Evolutionary conservation across 306 rosid species (phyloP), one percentile per base, ranked within the genome.

Genomic region (Luffa aegyptiaca): DNA sequence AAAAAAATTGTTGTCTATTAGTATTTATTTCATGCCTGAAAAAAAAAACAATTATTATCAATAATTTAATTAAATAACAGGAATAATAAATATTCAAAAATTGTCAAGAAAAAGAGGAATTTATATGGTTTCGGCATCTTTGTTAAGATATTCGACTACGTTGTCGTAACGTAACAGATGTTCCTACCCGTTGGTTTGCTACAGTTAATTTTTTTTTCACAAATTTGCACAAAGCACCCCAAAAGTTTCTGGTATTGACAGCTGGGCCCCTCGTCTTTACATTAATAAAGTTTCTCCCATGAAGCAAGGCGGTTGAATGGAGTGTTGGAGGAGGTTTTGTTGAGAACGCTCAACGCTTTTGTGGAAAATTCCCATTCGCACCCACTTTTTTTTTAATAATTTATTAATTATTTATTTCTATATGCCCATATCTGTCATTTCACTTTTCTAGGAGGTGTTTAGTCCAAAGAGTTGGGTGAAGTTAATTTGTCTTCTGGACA

Each of bases 151-250:
- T 48, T 26, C 77, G 14, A 46, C 21, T 49, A 33, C 9, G 45
- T 73, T 73, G 78, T 48, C 78, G 78, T 73, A 49, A 73, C 78
- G 61, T 49, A 31, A 73, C 44, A 31, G 59, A 49, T 49, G 61
- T 73, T 73, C 26, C 78, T 13, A 21, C 58, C 21, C 21, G 26
- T 73, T 73, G 21, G 20, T 72, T 73, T 49, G 78, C 14, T 49
- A 7, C 13, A 3, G 42, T 72, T 14, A 26, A 3, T 0, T 0
- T 0, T 10, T 10, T n/a, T 42, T 26, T 26, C 59, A 73, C 13
- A 16, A 26, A 73, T 48, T 73, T 73, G 21, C 78, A 48, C 26
- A 73, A 31, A 16, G 0, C 10, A 16, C 77, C 77, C 77, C 6
- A 26, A 21, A 31, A 31, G 77, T 49, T 73, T 31, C 26, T 48